Evolutionary conservation across 2,329 filamentous ascomycete genomes (phyloP), one percentile per base, ranked within the genome.

Genomic region (Penicillium decumbens): DNA sequence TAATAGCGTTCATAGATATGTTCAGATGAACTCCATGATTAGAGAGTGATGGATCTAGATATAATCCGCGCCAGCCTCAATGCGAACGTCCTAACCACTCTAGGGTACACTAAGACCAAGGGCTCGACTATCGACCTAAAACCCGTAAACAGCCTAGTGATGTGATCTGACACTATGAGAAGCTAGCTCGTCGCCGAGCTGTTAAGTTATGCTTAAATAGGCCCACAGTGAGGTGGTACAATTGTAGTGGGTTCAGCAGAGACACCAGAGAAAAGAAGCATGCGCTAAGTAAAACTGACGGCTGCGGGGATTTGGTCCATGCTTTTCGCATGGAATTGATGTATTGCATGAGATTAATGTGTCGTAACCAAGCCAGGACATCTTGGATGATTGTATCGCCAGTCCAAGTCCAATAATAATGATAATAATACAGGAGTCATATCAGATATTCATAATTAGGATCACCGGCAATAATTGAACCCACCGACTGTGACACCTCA

Each of bases 141-240:
- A 10, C 24, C 33, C 27, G 28, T 43, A 47, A 39, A 39, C n/a
- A 38, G 48, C 37, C 38, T 51, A 50, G 47, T 47, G 41, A 23
- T 48, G 24, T 25, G 6, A 39, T 43, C 28, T 40, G 33, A 39
- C 27, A 41, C 10, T 43, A 47, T 12, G 45, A 41, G 41, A 45
- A 49, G 32, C 40, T 53, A 43, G 52, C 45, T 50, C 43, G 23
- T 48, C 45, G 38, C 15, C 15, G 15, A 49, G 51, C 13, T 38
- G 47, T 51, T 47, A 45, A 56, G 39, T 59, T 56, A 59, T 53
- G 51, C 55, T 59, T 56, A 54, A 53, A 20, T 41, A 32, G 51
- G 46, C 47, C 55, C 43, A 53, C 51, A 38, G 25, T 1, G 50
- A 58, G 51, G 51, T 38, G 49, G 40, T 51, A 41, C 42, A 42